These are phyloP conservation scores for Pyrus hybrid DNA, from an alignment of 331 rosid species.

Conservation along the genomic window DNA sequence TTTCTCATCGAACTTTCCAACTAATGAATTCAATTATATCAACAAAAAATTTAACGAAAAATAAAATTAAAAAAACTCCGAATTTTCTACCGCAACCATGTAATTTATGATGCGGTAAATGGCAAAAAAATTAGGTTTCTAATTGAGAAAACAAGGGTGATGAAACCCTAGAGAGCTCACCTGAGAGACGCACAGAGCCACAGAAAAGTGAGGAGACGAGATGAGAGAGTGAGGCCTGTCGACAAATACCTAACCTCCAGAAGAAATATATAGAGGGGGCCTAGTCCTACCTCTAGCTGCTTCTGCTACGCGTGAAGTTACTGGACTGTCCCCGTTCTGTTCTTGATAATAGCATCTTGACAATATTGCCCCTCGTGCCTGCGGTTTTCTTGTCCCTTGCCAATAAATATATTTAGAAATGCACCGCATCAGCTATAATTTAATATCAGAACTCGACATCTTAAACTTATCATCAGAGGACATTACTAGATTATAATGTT, in stretches of 20 bases:
- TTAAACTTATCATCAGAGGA: no score
- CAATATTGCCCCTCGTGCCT: neutral
- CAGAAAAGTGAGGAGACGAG: conserved; percentile 24
- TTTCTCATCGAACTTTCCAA: neutral
- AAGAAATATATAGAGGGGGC: neutral
- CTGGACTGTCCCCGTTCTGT: conserved; percentile 20
- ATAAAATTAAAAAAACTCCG: neutral
- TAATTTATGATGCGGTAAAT: neutral
- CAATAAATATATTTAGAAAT: no score
- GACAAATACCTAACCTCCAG: conserved; percentile 23
- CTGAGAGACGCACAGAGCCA: conserved; percentile 43
- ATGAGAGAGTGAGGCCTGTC: neutral
- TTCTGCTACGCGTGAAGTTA: conserved; percentile 22
- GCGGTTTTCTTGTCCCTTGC: no score
- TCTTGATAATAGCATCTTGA: neutral
- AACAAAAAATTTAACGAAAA: neutral
- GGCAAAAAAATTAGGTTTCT: neutral
- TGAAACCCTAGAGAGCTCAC: conserved; percentile 38
- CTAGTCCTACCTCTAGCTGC: conserved; percentile 2
- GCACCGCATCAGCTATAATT: no score
- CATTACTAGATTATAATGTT: no score
- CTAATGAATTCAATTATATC: neutral
- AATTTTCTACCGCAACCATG: neutral
- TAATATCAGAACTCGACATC: no score
- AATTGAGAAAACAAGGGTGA: neutral